phyloP scores from a whole-genome alignment of 768 basidiomycete species.

The Leucosporidium creatinivorum region DNA sequence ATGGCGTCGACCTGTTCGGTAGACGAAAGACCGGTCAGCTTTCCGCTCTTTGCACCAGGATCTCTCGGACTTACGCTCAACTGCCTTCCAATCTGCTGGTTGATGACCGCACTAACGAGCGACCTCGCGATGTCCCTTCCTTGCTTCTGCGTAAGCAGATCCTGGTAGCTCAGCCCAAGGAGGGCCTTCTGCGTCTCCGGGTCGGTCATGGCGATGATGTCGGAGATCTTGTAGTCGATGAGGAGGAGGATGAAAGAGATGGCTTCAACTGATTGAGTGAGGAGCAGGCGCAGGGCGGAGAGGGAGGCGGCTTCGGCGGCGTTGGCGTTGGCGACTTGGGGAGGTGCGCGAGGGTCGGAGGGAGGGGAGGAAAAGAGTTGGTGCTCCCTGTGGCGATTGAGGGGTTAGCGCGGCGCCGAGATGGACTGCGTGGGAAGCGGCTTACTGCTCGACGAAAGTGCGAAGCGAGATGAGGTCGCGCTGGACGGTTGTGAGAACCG shows the following conservation, averaged over 20 bases:
- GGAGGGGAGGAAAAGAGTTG: conserved; percentile 50
- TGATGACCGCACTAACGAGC: conserved; percentile 89
- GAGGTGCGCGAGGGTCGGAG: conserved; percentile 12
- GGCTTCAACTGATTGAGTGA: conserved; percentile 83
- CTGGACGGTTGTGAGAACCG: conserved; percentile 60
- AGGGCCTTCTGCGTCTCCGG: conserved; percentile 61
- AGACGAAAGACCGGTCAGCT: neutral
- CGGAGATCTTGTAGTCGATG: conserved; percentile 80
- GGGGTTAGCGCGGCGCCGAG: neutral
- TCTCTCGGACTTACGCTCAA: conserved; percentile 67
- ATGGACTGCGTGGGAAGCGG: neutral
- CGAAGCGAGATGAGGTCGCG: conserved; percentile 70
- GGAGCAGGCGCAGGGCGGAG: conserved; percentile 52
- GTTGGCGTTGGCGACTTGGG: conserved; percentile 27
- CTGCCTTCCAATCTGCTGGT: conserved; percentile 95
- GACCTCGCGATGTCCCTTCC: conserved; percentile 83
- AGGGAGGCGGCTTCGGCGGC: conserved; percentile 71
- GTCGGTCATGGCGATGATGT: conserved; percentile 70
- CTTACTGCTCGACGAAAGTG: conserved; percentile 30
- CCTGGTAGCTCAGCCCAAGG: conserved; percentile 68
- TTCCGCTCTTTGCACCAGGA: neutral
- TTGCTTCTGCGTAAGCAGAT: conserved; percentile 71
- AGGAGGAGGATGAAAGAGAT: conserved; percentile 86
- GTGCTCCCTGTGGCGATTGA: conserved; percentile 59
- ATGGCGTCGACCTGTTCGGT: conserved; percentile 77